A percentile compares a stretch with the other conserved stretches of the same genome.
These are phyloP conservation scores for Amylostereum chailletii DNA, from an alignment of 1,284 basidiomycete genomes.

Conservation along the genomic window DNA sequence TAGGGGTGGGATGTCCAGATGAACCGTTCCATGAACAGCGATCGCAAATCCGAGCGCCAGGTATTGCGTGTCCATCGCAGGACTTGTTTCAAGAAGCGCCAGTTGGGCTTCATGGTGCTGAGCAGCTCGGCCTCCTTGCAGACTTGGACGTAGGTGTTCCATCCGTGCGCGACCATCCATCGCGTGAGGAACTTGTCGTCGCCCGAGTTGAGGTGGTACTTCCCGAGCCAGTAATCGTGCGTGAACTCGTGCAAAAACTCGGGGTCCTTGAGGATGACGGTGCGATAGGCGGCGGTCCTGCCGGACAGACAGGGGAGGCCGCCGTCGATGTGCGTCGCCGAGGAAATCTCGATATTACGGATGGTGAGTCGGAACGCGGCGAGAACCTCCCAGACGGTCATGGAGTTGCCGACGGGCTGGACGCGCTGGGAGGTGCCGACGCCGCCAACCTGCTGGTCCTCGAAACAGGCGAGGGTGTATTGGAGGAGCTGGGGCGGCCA, in stretches of 20 bases:
- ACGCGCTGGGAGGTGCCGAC: conserved; percentile 89
- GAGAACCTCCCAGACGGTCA: conserved; percentile 92
- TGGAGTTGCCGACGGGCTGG: conserved; percentile 63
- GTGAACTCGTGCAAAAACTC: conserved; percentile 89
- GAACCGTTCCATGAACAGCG: conserved; percentile 80
- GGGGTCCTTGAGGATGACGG: conserved; percentile 88
- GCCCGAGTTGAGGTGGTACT: conserved; percentile 87
- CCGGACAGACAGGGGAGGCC: conserved; percentile 88
- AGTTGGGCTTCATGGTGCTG: conserved; percentile 93
- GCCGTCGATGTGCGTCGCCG: conserved; percentile 86
- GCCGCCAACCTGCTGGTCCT: conserved; percentile 87
- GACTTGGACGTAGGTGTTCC: conserved; percentile 88
- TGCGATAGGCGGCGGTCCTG: conserved; percentile 86
- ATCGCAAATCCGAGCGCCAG: conserved; percentile 83
- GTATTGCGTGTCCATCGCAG: conserved; percentile 90
- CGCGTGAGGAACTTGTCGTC: conserved; percentile 94
- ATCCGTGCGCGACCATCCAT: conserved; percentile 93
- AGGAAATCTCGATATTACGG: conserved; percentile 86
- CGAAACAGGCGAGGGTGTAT: conserved; percentile 83
- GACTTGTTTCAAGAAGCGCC: conserved; percentile 90
- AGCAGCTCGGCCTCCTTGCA: conserved; percentile 86
- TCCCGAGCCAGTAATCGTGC: conserved; percentile 87
- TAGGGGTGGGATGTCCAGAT: conserved; percentile 88
- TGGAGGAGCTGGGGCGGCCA: conserved; percentile 87
- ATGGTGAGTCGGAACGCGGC: conserved; percentile 88